Evolutionary conservation across 768 basidiomycete species (phyloP), one percentile per base, ranked within the genome.

Genomic region (Austroboletus festivus): DNA sequence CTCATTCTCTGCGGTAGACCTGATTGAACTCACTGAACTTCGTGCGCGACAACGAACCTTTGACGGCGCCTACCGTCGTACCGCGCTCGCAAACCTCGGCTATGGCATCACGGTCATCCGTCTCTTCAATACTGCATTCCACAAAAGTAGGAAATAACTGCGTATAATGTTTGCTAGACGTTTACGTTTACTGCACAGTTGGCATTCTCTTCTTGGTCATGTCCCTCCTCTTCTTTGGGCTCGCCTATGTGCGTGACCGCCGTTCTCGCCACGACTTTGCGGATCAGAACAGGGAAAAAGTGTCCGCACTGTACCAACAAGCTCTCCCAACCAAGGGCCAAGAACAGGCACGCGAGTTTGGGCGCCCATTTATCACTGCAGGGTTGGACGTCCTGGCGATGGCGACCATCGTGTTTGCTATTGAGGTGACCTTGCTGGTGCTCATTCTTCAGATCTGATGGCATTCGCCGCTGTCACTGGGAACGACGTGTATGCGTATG

Each of bases 41-140:
- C 77, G 90, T 13, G 90, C 90, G 1, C 76, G 89, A 23, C 82
- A 88, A 55, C 76, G 90, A 35, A 93, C 90, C 0, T 91, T 90
- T 60, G 79, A 91, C 44, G 89, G 88, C 15, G 87, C 89, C 13
- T 92, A 92, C 66, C 76, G 75, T 33, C 81, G 89, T 22, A 86
- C 83, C 0, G 89, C 89, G 0, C 72, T 93, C 9, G 81, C 81
- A 13, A 80, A 81, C 48, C 73, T 93, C 2, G 85, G 87, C 0
- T 89, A 86, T 59, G 76, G 86, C 1, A 65, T 91, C 46, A 77
- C 87, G 0, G 78, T 92, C 45, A 71, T 93, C 10, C 81, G 88
- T 39, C 75, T 93, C n/a, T 93, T 93, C 55, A 86, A 91, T 58
- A 59, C 62, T 26, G 70, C 81, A 19, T 93, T 93, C 66, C 83